Base-by-base conservation (phyloP, 1,284 basidiomycete genomes). In the Athelia sp. region DNA sequence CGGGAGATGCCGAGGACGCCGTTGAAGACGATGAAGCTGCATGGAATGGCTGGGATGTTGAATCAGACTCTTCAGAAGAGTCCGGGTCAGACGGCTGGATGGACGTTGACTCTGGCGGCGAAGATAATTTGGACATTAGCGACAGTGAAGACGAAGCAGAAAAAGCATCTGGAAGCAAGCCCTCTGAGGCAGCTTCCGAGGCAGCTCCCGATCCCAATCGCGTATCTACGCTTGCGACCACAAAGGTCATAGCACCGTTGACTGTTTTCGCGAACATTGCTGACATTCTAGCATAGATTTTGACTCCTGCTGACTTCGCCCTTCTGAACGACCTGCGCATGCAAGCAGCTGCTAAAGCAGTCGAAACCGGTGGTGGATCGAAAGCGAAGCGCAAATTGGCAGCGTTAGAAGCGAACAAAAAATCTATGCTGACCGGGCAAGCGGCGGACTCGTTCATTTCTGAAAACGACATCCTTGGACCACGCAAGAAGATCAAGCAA, bases 271-370 rank as follows among this genome's bases (percentile, higher is more conserved):
- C n/a, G 2, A 15, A 10, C 48, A 17, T 31, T n/a, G n/a, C 40
- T 38, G 34, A 32, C 26, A 51, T 24, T 19, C 13, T 15, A 19
- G 13, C 45, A 10, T 52, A 95, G 92, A 99, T 99, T 61, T 82
- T 99, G 31, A 99, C 97, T 0, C 97, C 97, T 0, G 95, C 95
- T 23, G 96, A 99, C 69, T 99, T 98, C 66, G 91, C 91, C 0
- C 74, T 98, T 46, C 79, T 99, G 50, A 92, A 93, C 60, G 92
- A 98, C 59, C 82, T 99, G 9, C 87, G 89, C 8, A 78, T 93
- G 50, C 80, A 90, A 69, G 90, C 87, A 0, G 91, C 91, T n/a
- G 73, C 76, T 18, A 78, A 83, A 50, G 83, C 82, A 2, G 84
- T 89, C 9, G 84, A 91, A 59, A 69, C 71, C 26, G 83, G 83